These are phyloP conservation scores for Uromyces viciae-fabae DNA, from an alignment of 1,284 basidiomycete species.

Conservation along the genomic window DNA sequence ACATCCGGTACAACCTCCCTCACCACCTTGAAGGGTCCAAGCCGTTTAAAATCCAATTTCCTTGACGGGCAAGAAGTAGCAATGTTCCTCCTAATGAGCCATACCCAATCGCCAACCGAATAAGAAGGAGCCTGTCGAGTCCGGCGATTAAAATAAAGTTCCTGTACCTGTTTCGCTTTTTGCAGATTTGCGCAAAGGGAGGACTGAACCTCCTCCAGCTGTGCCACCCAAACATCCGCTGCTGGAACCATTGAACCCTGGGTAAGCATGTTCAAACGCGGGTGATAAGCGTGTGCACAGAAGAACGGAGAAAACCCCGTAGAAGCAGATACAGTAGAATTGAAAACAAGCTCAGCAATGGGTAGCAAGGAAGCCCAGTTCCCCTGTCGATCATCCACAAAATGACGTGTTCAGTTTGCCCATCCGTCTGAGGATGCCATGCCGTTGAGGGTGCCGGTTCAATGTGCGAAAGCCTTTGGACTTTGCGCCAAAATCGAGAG, in stretches of 20 bases:
- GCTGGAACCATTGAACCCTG: not conserved
- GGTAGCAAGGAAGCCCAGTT: constrained; percentile 46
- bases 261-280: constrained; percentile 46
- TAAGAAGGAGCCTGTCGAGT: not conserved
- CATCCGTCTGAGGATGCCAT: constrained; percentile 14
- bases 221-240: not conserved
- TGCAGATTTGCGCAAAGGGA: not conserved
- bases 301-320: constrained; percentile 57
- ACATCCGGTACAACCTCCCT: not conserved
- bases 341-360: constrained; percentile 54
- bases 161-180: not conserved
- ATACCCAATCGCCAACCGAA: not conserved
- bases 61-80: not conserved
- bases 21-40: not conserved
- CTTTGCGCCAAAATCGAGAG: not conserved
- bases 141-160: not conserved
- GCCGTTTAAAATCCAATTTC: not conserved
- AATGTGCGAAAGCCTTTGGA: not conserved
- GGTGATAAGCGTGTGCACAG: constrained; percentile 56
- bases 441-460: not conserved
- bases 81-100: not conserved
- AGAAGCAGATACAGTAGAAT: constrained; percentile 51
- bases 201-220: not conserved
- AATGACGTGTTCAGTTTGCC: constrained; percentile 45
- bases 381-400: constrained; percentile 43